A percentile compares a stretch with the other conserved stretches of the same genome.
These are phyloP conservation scores for Acer saccharum DNA, from an alignment of 345 rosid species.

Conservation along the genomic window DNA sequence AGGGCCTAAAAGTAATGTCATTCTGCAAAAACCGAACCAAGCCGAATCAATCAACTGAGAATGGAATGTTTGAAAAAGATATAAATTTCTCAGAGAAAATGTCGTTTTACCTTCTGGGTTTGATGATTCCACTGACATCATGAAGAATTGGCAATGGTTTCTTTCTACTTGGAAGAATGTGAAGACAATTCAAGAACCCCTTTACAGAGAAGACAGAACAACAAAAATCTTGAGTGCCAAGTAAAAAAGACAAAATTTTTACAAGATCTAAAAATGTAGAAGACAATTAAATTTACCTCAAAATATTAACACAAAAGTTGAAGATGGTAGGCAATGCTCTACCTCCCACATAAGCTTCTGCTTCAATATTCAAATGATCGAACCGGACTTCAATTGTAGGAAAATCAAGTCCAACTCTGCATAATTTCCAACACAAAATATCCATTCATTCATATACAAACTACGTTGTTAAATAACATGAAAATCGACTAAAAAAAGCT, in stretches of 20 bases:
- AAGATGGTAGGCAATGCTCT: slow-evolving; percentile 64
- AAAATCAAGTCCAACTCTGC: slow-evolving; percentile 82
- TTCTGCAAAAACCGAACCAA: slow-evolving; percentile 31
- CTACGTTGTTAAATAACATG: too few relatives aligned
- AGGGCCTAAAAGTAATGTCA: slow-evolving; percentile 66
- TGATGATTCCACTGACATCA: slow-evolving; percentile 58
- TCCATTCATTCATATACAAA: too few relatives aligned
- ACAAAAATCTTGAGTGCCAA: too few relatives aligned
- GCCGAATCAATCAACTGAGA: neutral
- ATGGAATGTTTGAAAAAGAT: neutral
- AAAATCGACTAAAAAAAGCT: too few relatives aligned
- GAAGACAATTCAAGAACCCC: slow-evolving; percentile 49
- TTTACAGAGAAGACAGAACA: slow-evolving; percentile 9
- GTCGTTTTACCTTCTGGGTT: slow-evolving; percentile 42
- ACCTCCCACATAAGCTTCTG: slow-evolving; percentile 62
- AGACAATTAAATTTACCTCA: slow-evolving; percentile 36
- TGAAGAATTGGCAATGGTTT: slow-evolving; percentile 44
- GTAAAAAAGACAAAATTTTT: neutral
- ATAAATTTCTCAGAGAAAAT: neutral
- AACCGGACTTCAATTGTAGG: slow-evolving; percentile 91
- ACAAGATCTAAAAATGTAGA: neutral
- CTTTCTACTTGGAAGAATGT: slow-evolving; percentile 55
- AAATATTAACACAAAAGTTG: slow-evolving; percentile 52
- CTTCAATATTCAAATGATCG: slow-evolving; percentile 66
- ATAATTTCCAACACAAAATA: neutral